These are phyloP conservation scores for Euphorbia corollata DNA, from an alignment of 441 rosid genomes.

Conservation along the genomic window DNA sequence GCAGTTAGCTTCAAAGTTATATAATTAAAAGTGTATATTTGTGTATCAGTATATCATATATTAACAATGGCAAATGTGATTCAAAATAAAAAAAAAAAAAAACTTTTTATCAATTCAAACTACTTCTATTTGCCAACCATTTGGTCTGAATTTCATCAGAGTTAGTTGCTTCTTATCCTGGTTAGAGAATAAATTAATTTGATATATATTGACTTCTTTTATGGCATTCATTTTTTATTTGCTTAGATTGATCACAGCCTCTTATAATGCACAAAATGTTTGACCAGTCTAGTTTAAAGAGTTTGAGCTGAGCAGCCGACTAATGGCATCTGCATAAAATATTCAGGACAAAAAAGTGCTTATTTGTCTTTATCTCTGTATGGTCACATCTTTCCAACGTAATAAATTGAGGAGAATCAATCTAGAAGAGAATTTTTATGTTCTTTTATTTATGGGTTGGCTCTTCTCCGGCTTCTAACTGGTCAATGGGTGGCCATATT, in stretches of 20 bases:
- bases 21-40: no score
- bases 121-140: background rate
- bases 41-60: background rate
- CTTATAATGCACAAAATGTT: background rate
- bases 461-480: background rate
- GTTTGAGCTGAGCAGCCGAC: background rate
- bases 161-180: background rate
- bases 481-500: background rate
- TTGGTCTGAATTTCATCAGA: background rate
- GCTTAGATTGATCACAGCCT: background rate
- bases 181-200: background rate
- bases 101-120: background rate
- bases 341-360: constrained; percentile 7
- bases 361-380: background rate
- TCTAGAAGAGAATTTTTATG: background rate
- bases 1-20: background rate
- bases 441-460: background rate
- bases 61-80: background rate
- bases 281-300: background rate
- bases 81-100: background rate
- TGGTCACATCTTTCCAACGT: background rate
- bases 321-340: constrained; percentile 6
- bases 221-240: background rate
- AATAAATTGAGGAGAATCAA: background rate
- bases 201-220: background rate